Percentiles rank a stretch among this genome's conserved stretches.
Evolutionary conservation across 805 yeast species (phyloP).

Genomic region (Teunomyces stri): DNA sequence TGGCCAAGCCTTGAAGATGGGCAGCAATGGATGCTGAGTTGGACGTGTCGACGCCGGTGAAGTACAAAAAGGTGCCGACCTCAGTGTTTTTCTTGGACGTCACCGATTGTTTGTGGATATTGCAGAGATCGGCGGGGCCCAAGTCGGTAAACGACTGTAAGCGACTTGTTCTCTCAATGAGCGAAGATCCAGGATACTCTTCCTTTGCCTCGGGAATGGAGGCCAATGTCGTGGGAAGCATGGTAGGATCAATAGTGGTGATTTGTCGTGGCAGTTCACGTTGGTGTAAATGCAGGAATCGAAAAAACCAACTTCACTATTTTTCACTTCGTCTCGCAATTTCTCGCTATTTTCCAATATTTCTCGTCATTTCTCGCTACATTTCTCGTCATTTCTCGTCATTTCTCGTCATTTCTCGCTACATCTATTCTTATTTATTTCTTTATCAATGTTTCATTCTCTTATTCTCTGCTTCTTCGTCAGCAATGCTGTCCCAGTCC

Average conservation of each 20-base stretch:
- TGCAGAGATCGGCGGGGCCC: constrained; percentile 70
- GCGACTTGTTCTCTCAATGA: constrained; percentile 62
- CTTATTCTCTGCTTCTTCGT: constrained; percentile 15
- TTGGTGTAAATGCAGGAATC: background rate
- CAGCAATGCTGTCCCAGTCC: constrained; percentile 56
- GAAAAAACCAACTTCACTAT: no score
- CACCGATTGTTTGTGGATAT: constrained; percentile 42
- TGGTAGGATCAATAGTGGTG: constrained; percentile 8
- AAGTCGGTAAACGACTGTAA: constrained; percentile 59
- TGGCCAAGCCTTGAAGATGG: constrained; percentile 64
- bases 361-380: background rate
- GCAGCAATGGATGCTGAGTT: constrained; percentile 79
- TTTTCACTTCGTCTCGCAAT: no score
- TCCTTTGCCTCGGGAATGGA: constrained; percentile 64
- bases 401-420: background rate
- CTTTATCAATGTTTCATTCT: constrained; percentile 3
- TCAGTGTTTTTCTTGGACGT: constrained; percentile 44
- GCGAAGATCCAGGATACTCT: constrained; percentile 54
- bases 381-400: no score
- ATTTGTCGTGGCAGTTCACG: background rate
- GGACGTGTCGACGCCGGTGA: constrained; percentile 73
- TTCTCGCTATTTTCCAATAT: no score
- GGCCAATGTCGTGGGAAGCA: constrained; percentile 50
- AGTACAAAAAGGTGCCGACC: constrained; percentile 71
- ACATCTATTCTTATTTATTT: background rate